Base-by-base conservation (phyloP, 352 stramenopile genomes). In the Pythium angustatum region DNA sequence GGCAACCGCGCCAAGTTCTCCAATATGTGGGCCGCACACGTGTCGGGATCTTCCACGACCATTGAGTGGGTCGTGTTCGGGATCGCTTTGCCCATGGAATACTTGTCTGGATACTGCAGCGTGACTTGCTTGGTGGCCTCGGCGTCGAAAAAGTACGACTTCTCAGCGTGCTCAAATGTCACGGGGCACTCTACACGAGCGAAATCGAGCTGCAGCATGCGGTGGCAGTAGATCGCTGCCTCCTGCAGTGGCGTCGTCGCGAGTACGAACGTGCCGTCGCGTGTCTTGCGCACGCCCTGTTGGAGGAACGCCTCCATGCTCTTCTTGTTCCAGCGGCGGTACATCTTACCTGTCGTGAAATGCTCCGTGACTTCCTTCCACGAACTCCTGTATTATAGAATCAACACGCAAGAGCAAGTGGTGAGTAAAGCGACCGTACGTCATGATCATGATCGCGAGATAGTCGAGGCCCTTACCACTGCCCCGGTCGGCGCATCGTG, bases 21-120 rank as follows among this genome's bases (percentile, higher is more conserved):
- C 8, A 73, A 45, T 41, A 91, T 88, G 30, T 76, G 79, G 15
- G 75, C 52, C 8, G 79, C 41, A 1, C 57, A 64, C 17, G 64
- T 71, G n/a, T 68, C 66, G 0, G 66, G 66, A 38, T 68, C 60
- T 41, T 73, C 66, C 2, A 73, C 40, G 19, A 73, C 47, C 66
- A 69, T 73, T 15, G 30, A 44, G 56, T 73, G 66, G 5, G 52
- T 58, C 33, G 55, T 64, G 38, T 62, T 58, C 10, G 24, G 43
- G 26, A 72, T 67, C 2, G 45, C 43, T 14, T 58, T 34, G 17
- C 43, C 58, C 26, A 72, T 36, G 10, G 58, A 40, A 19, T 54
- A 31, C 22, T 60, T 63, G 19, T 60, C 51, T 0, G 56, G 51
- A 17, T 55, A 38, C 21, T 43, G 12, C 12, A 38, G 19, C 8